A percentile compares a stretch with the other conserved stretches of the same genome.
phyloP scores from a whole-genome alignment of 2,329 filamentous ascomycete genomes.

The Cladorrhinum sp. region DNA sequence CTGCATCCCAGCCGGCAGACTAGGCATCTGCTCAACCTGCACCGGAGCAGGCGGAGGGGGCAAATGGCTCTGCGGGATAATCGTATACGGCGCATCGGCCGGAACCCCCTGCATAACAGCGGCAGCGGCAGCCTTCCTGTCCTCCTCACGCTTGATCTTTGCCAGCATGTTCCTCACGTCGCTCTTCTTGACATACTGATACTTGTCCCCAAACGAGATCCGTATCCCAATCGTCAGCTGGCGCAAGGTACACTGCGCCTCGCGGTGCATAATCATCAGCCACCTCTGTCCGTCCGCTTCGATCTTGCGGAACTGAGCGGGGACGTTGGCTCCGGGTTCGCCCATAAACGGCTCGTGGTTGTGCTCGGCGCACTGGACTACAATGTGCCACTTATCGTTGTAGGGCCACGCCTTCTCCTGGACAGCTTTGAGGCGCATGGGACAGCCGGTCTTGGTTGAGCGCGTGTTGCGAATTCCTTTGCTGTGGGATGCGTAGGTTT shows the following conservation, averaged over 20 bases:
- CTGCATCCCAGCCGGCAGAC: conserved; percentile 27
- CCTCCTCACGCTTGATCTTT: conserved; percentile 32
- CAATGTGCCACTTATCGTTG: conserved; percentile 31
- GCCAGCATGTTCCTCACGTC: conserved; percentile 30
- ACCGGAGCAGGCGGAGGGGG: conserved; percentile 24
- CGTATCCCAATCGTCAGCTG: conserved; percentile 31
- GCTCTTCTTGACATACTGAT: conserved; percentile 31
- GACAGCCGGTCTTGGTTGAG: conserved; percentile 30
- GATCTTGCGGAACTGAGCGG: conserved; percentile 31
- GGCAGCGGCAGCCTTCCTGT: conserved; percentile 24
- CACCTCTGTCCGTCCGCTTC: conserved; percentile 29
- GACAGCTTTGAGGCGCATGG: conserved; percentile 31
- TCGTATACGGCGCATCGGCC: conserved; percentile 22
- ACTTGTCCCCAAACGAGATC: conserved; percentile 32
- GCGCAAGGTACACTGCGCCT: conserved; percentile 28
- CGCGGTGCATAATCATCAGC: conserved; percentile 32
- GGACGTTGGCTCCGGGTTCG: conserved; percentile 25
- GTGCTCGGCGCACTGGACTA: conserved; percentile 30
- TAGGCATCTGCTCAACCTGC: conserved; percentile 25
- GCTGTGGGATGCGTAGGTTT: conserved; percentile 27
- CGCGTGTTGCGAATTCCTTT: conserved; percentile 27
- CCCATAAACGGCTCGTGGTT: conserved; percentile 32
- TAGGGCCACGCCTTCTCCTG: conserved; percentile 30
- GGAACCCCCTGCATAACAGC: conserved; percentile 23
- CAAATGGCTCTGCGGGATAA: conserved; percentile 25